Evolutionary conservation across 257 asterid species (phyloP).

Genomic region (Echites panduratus): DNA sequence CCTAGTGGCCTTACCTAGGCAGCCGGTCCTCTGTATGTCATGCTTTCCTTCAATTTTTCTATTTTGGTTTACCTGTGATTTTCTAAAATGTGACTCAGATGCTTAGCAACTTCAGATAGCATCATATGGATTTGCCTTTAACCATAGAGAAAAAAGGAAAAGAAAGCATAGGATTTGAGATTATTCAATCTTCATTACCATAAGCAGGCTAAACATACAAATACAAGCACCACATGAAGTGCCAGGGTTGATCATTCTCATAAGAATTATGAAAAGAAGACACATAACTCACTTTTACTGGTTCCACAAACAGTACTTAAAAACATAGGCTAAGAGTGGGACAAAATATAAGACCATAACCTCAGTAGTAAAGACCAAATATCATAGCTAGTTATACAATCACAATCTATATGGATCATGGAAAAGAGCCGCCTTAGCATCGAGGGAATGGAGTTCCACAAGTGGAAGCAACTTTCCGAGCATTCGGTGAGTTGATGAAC

Average conservation of each 20-base stretch:
- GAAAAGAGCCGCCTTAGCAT: conserved; percentile 29
- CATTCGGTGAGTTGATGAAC: conserved; percentile 77
- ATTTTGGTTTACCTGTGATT: background rate
- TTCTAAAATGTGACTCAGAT: background rate
- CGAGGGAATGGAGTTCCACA: conserved; percentile 78
- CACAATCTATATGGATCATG: background rate
- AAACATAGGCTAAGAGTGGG: conserved; percentile 9
- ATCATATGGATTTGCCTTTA: background rate
- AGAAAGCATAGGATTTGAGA: background rate
- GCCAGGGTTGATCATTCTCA: conserved; percentile 1
- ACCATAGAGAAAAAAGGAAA: background rate
- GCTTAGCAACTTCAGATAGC: background rate
- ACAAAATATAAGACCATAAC: background rate
- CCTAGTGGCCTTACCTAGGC: background rate
- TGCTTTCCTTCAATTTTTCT: background rate
- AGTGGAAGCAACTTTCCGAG: conserved; percentile 60
- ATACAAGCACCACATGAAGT: conserved; percentile 5
- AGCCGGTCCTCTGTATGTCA: background rate
- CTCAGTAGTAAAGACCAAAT: background rate
- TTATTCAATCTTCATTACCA: conserved; percentile 9
- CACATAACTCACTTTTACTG: conserved; percentile 1
- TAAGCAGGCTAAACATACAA: conserved; percentile 14
- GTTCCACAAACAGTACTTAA: background rate
- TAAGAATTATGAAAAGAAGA: conserved; percentile 14
- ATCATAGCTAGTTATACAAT: background rate